Conservation (phyloP, 164 flowering plant species). For the Dillenia turbinata region DNA sequence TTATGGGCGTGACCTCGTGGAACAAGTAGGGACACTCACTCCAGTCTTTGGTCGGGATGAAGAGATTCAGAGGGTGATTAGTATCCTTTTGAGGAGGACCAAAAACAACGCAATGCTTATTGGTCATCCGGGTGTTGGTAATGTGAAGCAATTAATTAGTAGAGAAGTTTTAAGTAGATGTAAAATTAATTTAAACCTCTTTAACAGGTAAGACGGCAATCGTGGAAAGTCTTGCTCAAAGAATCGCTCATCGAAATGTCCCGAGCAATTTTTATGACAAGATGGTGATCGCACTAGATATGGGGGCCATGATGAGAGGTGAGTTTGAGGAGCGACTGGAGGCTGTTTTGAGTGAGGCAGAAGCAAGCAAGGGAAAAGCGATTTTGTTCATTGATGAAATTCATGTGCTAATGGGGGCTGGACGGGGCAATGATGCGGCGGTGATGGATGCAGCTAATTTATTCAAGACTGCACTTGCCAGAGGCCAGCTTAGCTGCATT, state of each 20-base stretch:
- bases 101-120: conserved; percentile 28
- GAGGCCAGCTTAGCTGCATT: conserved; percentile 77
- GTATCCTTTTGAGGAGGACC: conserved; percentile 14
- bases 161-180: too few species aligned
- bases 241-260: conserved; percentile 76
- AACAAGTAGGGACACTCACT: conserved; percentile 11
- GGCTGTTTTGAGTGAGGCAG: conserved; percentile 74
- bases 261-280: conserved; percentile 76
- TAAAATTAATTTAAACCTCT: too few species aligned
- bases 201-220: conserved; percentile 72
- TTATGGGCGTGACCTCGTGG: conserved; percentile 7
- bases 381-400: conserved; percentile 83
- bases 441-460: conserved; percentile 91
- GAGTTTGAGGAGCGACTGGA: conserved; percentile 82
- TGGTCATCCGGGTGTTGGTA: conserved; percentile 29
- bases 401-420: conserved; percentile 85
- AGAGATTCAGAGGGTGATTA: conserved; percentile 7
- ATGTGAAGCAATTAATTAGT: too few species aligned
- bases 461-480: conserved; percentile 85
- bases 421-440: conserved; percentile 56
- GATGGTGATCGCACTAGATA: conserved; percentile 73
- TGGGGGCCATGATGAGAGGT: conserved; percentile 80
- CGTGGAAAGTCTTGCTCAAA: conserved; percentile 83
- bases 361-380: conserved; percentile 77
- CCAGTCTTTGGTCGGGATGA: conserved; percentile 15